Evolutionary conservation across 2,329 filamentous ascomycete species (phyloP), one percentile per base, ranked within the genome.

Genomic region (Aotearoamyces nothofagi): DNA sequence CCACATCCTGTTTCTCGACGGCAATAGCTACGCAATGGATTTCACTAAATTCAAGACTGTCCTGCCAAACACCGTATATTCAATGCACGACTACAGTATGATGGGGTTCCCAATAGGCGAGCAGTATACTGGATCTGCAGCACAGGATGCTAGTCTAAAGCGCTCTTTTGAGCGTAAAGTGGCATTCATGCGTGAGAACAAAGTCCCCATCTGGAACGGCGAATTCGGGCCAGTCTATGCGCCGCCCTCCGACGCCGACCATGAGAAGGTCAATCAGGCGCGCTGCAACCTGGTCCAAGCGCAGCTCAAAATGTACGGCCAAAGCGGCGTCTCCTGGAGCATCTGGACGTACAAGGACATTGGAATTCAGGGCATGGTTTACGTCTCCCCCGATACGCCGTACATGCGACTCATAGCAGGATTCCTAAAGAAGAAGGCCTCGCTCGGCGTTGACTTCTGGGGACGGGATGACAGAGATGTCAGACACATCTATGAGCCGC

Each of bases 331-430:
- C 19, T 53, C 56, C 30, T 75, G 69, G 70, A 62, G 53, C 9
- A 75, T 75, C 40, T 70, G 66, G 65, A 46, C 66, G 0, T 69
- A 67, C 46, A n/a, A n/a, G n/a, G n/a, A 70, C 33, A 59, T 69
- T 22, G 63, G 65, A 0, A 55, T 63, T 24, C 63, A 69, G 43
- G 66, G 64, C 5, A 67, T 70, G 63, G 51, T 65, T 0, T 60
- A 64, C 34, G 51, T 60, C 1, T 51, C 52, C 17, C 57, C 60
- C 0, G 44, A 58, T 8, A 59, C 54, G 5, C 39, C 53, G 2
- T 69, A 65, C 48, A 66, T 67, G 45, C 52, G 53, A 13, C 56
- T 60, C 3, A 57, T 72, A 23, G 41, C 53, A 11, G 55, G 59
- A 0, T 68, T 72, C 30, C 43, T 72, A 0, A 56, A 60, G 26